These are phyloP conservation scores for Trypanosoma platydactyli DNA, from an alignment of 208 protist species.

Conservation along the genomic window DNA sequence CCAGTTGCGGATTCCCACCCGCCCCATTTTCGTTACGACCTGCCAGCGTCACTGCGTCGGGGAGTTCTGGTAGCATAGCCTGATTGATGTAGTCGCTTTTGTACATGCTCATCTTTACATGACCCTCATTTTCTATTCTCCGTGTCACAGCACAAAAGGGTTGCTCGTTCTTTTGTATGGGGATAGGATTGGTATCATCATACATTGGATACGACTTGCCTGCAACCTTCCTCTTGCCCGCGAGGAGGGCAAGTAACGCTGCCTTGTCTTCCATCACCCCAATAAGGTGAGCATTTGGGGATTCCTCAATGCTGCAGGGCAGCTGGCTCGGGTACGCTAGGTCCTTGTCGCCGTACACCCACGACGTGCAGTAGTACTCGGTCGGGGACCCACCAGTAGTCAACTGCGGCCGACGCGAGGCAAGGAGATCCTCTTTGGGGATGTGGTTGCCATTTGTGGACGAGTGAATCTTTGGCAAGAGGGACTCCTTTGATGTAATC, in stretches of 20 bases:
- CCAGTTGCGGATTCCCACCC: not conserved
- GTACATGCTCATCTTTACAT: conserved; percentile 75
- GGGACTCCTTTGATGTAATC: conserved; percentile 63
- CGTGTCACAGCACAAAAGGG: conserved; percentile 47
- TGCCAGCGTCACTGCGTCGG: conserved; percentile 29
- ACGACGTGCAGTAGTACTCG: conserved; percentile 74
- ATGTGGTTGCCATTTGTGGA: conserved; percentile 2
- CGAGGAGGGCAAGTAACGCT: conserved; percentile 50
- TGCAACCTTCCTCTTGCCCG: conserved; percentile 28
- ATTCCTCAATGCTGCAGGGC: conserved; percentile 53
- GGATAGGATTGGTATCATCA: conserved; percentile 74
- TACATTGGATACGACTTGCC: conserved; percentile 29
- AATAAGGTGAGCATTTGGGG: conserved; percentile 42
- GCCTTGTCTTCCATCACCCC: conserved; percentile 62
- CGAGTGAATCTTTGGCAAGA: conserved; percentile 37
- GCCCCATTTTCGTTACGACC: not conserved
- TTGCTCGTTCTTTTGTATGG: conserved; percentile 43
- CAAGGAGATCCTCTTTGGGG: conserved; percentile 14
- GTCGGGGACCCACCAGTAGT: conserved; percentile 21
- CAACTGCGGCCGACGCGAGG: conserved; percentile 30
- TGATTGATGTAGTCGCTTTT: conserved; percentile 68
- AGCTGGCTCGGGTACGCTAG: conserved; percentile 70
- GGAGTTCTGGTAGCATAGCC: conserved; percentile 67
- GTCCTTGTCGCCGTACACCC: conserved; percentile 72
- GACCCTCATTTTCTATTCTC: conserved; percentile 67